Evolutionary conservation across 2,329 filamentous ascomycete genomes (phyloP).

Genomic region (Pseudopithomyces maydicus): DNA sequence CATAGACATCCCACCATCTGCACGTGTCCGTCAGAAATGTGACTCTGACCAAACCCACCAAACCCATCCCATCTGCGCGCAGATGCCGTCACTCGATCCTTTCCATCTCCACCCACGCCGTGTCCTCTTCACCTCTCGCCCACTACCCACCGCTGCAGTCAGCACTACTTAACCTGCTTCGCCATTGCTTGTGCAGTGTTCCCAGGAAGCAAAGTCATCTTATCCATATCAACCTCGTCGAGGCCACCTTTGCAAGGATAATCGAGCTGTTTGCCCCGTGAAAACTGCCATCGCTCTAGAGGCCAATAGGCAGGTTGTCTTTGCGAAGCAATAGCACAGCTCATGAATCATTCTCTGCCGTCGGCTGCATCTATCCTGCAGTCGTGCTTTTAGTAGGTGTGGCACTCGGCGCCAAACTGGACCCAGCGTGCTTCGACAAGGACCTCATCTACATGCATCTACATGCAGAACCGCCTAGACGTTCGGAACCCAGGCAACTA

Average conservation of each 20-base stretch:
- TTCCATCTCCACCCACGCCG: neutral
- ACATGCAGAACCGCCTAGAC: neutral
- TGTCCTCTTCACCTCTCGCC: neutral
- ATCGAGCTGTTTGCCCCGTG: neutral
- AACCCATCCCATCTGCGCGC: slow-evolving; percentile 6
- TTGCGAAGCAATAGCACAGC: no score
- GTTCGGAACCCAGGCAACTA: no score
- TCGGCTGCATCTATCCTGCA: no score
- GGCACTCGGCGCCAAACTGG: no score
- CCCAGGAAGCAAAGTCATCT: neutral
- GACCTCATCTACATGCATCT: neutral
- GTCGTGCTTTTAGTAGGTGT: no score
- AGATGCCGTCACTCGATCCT: neutral
- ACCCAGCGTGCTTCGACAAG: no score
- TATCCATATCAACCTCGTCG: neutral
- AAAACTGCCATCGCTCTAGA: neutral
- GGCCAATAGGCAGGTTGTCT: neutral
- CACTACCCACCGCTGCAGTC: slow-evolving; percentile 12
- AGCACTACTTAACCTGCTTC: slow-evolving; percentile 6
- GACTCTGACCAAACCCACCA: neutral
- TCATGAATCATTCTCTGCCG: no score
- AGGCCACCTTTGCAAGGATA: neutral
- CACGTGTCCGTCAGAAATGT: slow-evolving; percentile 4
- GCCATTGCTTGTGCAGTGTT: neutral
- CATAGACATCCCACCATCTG: neutral